These are phyloP conservation scores for Nakazawaea wyomingensis DNA, from an alignment of 805 yeast genomes.

Conservation along the genomic window DNA sequence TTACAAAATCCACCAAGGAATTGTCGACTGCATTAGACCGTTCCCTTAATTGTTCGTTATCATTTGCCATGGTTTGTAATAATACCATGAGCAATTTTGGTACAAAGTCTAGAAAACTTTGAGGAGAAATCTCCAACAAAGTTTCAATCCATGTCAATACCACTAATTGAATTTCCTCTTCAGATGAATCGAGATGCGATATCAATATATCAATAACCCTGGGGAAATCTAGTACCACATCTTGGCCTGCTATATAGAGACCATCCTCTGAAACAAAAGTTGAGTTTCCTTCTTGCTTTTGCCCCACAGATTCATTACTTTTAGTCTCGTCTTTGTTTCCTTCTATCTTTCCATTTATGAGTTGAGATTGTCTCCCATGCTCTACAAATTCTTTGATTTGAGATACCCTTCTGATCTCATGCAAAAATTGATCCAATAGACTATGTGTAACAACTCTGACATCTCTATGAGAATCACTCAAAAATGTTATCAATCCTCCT, in stretches of 20 bases:
- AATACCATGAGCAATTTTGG: conserved; percentile 71
- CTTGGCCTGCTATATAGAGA: conserved; percentile 70
- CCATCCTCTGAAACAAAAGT: conserved; percentile 37
- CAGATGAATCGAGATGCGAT: conserved; percentile 71
- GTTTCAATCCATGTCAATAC: conserved; percentile 80
- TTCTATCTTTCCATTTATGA: conserved; percentile 18
- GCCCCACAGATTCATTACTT: conserved; percentile 22
- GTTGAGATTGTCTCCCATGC: conserved; percentile 17
- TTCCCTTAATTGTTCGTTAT: conserved; percentile 43
- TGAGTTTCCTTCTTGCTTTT: conserved; percentile 1
- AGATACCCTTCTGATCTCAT: conserved; percentile 74
- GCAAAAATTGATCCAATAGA: conserved; percentile 66
- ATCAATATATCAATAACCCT: conserved; percentile 76
- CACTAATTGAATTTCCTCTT: conserved; percentile 70
- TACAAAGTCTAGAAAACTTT: conserved; percentile 64
- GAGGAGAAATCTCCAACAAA: conserved; percentile 67
- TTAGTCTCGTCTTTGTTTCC: conserved; percentile 20
- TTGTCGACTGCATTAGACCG: conserved; percentile 54
- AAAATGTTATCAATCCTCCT: conserved; percentile 74
- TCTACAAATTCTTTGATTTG: conserved; percentile 56
- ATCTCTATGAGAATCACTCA: conserved; percentile 81
- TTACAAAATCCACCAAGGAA: conserved; percentile 48
- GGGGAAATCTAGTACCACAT: conserved; percentile 73
- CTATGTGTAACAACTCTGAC: conserved; percentile 82
- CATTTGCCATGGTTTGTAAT: conserved; percentile 56